Conservation (phyloP, 345 rosid species). For the Erucastrum elatum region DNA sequence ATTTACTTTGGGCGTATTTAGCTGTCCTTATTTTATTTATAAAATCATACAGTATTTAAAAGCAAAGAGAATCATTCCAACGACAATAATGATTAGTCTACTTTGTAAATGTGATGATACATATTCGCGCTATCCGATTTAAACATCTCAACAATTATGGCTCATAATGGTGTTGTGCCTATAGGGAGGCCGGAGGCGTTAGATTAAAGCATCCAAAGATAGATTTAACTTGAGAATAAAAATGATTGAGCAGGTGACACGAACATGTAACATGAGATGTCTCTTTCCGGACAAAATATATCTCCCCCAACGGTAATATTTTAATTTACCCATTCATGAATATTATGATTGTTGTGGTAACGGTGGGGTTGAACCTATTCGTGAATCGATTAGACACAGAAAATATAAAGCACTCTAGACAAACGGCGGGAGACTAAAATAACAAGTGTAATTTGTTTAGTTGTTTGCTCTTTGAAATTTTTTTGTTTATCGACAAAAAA, state of each 20-base stretch:
- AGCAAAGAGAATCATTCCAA: slow-evolving; percentile 34
- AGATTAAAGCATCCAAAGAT: slow-evolving; percentile 28
- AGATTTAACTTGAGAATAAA: background rate
- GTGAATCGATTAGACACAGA: background rate
- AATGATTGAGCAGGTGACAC: background rate
- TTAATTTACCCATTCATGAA: background rate
- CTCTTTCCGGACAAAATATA: slow-evolving; percentile 13
- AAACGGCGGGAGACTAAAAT: background rate
- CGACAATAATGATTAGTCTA: slow-evolving; percentile 35
- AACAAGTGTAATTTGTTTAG: background rate
- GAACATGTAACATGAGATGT: slow-evolving; percentile 12
- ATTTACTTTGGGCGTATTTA: slow-evolving; percentile 7
- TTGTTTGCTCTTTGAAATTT: background rate
- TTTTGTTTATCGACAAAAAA: background rate
- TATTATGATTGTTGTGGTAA: slow-evolving; percentile 9
- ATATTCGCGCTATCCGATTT: slow-evolving; percentile 23
- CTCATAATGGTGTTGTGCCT: slow-evolving; percentile 21
- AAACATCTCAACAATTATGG: slow-evolving; percentile 16
- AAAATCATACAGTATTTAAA: background rate
- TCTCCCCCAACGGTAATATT: slow-evolving; percentile 12
- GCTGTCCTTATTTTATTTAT: background rate
- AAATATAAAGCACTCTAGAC: background rate
- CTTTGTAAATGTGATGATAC: slow-evolving; percentile 24
- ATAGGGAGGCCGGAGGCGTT: slow-evolving; percentile 19
- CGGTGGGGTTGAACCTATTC: slow-evolving; percentile 4